Conservation (phyloP, 176 grass and related monocot species). For the Pharus latifolius region DNA sequence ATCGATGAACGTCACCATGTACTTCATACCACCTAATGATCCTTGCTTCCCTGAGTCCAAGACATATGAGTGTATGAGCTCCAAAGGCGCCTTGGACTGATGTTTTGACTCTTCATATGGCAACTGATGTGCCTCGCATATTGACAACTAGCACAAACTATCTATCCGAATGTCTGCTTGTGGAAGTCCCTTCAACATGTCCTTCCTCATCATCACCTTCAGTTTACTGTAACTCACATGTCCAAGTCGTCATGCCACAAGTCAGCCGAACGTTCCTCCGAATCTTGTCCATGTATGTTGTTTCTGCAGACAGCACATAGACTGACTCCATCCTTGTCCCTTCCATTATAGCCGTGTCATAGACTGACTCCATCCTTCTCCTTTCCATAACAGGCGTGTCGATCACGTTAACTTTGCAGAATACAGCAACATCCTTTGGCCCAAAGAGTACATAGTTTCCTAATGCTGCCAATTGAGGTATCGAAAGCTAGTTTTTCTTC, state of each 20-base stretch:
- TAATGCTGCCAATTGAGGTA: no score
- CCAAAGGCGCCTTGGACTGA: not conserved
- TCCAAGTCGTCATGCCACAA: not conserved
- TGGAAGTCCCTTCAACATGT: constrained; percentile 7
- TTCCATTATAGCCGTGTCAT: no score
- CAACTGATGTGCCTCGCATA: constrained; percentile 8
- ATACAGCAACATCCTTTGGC: no score
- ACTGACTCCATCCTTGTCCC: no score
- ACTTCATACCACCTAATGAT: not conserved
- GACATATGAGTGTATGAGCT: constrained; percentile 11
- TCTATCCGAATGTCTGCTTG: not conserved
- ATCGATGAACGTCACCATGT: not conserved
- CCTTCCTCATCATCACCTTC: not conserved
- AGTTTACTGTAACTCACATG: not conserved
- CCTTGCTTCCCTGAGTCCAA: not conserved
- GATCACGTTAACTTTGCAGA: no score
- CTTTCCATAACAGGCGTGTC: no score
- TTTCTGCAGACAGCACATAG: not conserved
- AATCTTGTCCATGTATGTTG: not conserved
- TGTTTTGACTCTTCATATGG: not conserved
- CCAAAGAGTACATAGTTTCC: no score
- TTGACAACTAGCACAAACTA: not conserved
- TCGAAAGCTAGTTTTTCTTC: no score
- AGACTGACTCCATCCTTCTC: no score
- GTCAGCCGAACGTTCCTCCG: not conserved